Conservation (phyloP, 2,329 filamentous ascomycete species). For the Trichophyton verrucosum region DNA sequence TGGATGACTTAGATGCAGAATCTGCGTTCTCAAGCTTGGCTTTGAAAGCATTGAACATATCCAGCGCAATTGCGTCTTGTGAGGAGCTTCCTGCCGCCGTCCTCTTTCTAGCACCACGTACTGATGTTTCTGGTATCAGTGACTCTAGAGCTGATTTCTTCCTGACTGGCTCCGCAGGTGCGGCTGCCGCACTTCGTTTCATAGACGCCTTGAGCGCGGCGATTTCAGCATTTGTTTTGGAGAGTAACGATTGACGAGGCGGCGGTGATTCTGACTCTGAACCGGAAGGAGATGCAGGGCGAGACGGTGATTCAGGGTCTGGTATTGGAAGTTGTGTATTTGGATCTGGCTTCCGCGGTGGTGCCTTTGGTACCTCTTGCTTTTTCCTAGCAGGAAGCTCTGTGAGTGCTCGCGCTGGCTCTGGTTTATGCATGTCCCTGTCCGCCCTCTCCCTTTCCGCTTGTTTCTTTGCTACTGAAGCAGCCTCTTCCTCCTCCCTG, state of each 20-base stretch:
- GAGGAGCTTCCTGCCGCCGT: slow-evolving; percentile 20
- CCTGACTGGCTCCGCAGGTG: slow-evolving; percentile 21
- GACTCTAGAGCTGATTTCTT: slow-evolving; percentile 38
- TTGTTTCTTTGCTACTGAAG: slow-evolving; percentile 11
- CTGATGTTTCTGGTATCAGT: slow-evolving; percentile 37
- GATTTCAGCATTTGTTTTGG: slow-evolving; percentile 35
- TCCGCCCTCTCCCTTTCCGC: slow-evolving; percentile 6
- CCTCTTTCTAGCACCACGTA: slow-evolving; percentile 35
- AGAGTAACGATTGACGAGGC: slow-evolving; percentile 24
- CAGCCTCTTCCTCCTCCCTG: slow-evolving; percentile 18
- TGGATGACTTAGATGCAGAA: slow-evolving; percentile 7
- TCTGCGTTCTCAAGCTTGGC: slow-evolving; percentile 51
- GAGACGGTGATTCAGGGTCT: slow-evolving; percentile 32
- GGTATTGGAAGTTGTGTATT: slow-evolving; percentile 34
- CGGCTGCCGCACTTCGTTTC: slow-evolving; percentile 28
- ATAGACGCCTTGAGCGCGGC: slow-evolving; percentile 36
- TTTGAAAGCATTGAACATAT: slow-evolving; percentile 67
- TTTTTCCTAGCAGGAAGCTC: slow-evolving; percentile 10
- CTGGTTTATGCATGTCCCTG: not conserved
- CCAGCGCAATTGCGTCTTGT: slow-evolving; percentile 52
- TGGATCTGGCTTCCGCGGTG: slow-evolving; percentile 30
- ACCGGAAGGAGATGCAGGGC: slow-evolving; percentile 19
- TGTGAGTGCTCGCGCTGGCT: slow-evolving; percentile 5
- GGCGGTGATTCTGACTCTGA: slow-evolving; percentile 19
- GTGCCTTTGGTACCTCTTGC: slow-evolving; percentile 20